A percentile compares a stretch with the other conserved stretches of the same genome.
Conservation (phyloP, 805 yeast genomes). For the Saccharomycopsis schoenii region DNA sequence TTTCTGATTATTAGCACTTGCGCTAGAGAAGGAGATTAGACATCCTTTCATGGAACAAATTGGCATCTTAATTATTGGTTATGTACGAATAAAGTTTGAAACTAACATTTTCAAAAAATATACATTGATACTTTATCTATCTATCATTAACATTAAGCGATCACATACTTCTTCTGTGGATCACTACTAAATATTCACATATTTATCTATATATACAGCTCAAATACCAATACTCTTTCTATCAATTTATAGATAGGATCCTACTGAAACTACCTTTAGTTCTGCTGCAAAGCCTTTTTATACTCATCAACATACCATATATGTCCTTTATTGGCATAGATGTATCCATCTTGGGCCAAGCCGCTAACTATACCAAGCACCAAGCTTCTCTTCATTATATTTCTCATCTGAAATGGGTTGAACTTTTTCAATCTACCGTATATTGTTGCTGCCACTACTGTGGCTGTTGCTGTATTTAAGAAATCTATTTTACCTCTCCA, state of each 20-base stretch:
- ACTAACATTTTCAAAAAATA: too few species aligned
- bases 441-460: slow-evolving; percentile 39
- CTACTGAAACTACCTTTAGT: neutral
- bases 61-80: neutral
- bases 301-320: slow-evolving; percentile 46
- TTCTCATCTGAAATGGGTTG: slow-evolving; percentile 33
- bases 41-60: neutral
- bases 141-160: too few species aligned
- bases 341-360: slow-evolving; percentile 52
- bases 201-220: too few species aligned
- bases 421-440: slow-evolving; percentile 36
- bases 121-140: too few species aligned
- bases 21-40: neutral
- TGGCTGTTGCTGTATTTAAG: slow-evolving; percentile 50
- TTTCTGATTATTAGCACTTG: neutral
- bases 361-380: slow-evolving; percentile 54
- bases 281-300: neutral
- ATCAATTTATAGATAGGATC: neutral
- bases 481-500: slow-evolving; percentile 47
- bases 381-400: slow-evolving; percentile 41
- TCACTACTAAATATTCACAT: too few species aligned
- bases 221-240: too few species aligned
- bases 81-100: neutral
- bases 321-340: slow-evolving; percentile 47
- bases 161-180: too few species aligned